These are phyloP conservation scores for Artemisia annua DNA, from an alignment of 129 eudicot species.

Conservation along the genomic window DNA sequence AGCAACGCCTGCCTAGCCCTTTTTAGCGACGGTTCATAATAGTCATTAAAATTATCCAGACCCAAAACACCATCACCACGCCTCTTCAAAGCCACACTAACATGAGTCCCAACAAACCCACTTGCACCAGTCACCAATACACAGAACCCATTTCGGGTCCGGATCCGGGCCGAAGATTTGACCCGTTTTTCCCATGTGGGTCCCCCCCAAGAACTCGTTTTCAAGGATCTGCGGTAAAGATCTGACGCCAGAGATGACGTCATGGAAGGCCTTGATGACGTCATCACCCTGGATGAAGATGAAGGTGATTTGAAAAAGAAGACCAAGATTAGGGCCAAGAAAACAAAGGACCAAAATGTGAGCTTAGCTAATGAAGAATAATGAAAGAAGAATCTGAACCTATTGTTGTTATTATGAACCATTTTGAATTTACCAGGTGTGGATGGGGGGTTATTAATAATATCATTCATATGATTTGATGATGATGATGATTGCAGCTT, in stretches of 20 bases:
- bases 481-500: slow-evolving; percentile 48
- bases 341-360: slow-evolving; percentile 68
- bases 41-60: slow-evolving; percentile 71
- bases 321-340: slow-evolving; percentile 61
- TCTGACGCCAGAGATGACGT: slow-evolving; percentile 38
- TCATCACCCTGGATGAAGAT: neutral
- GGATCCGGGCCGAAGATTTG: slow-evolving; percentile 55
- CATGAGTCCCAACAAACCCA: slow-evolving; percentile 87
- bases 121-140: slow-evolving; percentile 87
- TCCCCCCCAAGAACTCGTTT: slow-evolving; percentile 60
- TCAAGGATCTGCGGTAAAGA: slow-evolving; percentile 69
- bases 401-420: slow-evolving; percentile 37
- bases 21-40: slow-evolving; percentile 71
- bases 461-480: slow-evolving; percentile 43
- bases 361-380: slow-evolving; percentile 59
- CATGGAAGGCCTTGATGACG: slow-evolving; percentile 17
- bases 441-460: slow-evolving; percentile 39
- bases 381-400: slow-evolving; percentile 40
- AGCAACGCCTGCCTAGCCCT: slow-evolving; percentile 62
- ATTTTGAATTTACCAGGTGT: slow-evolving; percentile 79
- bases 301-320: slow-evolving; percentile 69
- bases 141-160: slow-evolving; percentile 57
- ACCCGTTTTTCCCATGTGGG: slow-evolving; percentile 70
- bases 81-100: slow-evolving; percentile 65
- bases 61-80: slow-evolving; percentile 88